Conservation (phyloP, 352 stramenopile species). For the Aphanomyces cochlioides region DNA sequence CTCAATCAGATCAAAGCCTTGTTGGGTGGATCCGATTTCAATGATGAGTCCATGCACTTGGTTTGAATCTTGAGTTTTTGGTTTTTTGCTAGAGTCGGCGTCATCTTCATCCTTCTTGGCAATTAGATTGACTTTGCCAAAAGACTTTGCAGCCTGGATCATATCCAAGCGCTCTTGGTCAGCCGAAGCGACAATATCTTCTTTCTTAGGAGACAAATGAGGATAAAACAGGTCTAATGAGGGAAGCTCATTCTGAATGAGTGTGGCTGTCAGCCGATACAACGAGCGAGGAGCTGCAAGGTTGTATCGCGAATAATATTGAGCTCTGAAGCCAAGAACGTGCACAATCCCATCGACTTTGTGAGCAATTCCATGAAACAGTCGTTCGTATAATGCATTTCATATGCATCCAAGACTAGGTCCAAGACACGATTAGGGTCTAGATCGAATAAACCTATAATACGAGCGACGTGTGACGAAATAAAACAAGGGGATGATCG, state of each 20-base stretch:
- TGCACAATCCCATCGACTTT: conserved; percentile 79
- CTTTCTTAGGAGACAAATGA: conserved; percentile 67
- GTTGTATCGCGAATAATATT: conserved; percentile 79
- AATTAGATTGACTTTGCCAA: conserved; percentile 73
- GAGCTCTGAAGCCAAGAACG: conserved; percentile 92
- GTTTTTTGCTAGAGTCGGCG: conserved; percentile 3
- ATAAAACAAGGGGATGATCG: background rate
- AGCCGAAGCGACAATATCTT: conserved; percentile 49
- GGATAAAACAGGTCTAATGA: conserved; percentile 72
- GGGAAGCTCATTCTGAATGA: conserved; percentile 77
- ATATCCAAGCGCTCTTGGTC: conserved; percentile 45
- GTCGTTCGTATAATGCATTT: conserved; percentile 82
- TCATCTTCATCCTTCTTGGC: conserved; percentile 41
- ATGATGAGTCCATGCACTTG: conserved; percentile 81
- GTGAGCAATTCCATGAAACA: conserved; percentile 63
- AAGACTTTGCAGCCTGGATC: conserved; percentile 53
- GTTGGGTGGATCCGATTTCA: conserved; percentile 60
- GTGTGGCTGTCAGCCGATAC: conserved; percentile 78
- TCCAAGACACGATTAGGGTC: conserved; percentile 95
- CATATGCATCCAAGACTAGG: conserved; percentile 90
- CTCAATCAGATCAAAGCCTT: conserved; percentile 73
- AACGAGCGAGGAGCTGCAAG: conserved; percentile 61
- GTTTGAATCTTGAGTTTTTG: conserved; percentile 43
- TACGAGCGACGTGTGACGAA: conserved; percentile 18
- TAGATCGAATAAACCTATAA: conserved; percentile 90